Evolutionary conservation across 768 basidiomycete genomes (phyloP).

Genomic region (Boletus pseudopeckii): DNA sequence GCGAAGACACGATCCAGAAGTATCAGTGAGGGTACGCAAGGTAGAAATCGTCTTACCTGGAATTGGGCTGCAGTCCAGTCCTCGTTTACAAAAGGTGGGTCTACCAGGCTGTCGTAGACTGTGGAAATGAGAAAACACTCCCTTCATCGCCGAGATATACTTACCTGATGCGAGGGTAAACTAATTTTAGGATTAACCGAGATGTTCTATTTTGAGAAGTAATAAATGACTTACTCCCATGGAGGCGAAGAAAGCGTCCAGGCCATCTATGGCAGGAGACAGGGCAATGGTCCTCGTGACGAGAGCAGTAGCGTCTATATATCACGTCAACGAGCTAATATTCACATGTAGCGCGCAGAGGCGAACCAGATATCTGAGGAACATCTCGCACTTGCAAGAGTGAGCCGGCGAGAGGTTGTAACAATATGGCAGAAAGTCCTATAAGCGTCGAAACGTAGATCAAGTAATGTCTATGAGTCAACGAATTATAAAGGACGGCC

Average conservation of each 20-base stretch:
- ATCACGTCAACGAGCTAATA: neutral
- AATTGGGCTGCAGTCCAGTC: slow-evolving; percentile 58
- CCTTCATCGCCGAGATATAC: neutral
- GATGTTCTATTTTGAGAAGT: neutral
- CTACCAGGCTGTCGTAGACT: slow-evolving; percentile 40
- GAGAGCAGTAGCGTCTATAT: slow-evolving; percentile 37
- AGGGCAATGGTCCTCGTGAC: slow-evolving; percentile 45
- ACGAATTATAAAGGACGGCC: slow-evolving; percentile 40
- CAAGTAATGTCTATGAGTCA: slow-evolving; percentile 52
- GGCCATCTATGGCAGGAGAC: slow-evolving; percentile 38
- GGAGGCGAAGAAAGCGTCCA: slow-evolving; percentile 58
- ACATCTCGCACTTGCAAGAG: slow-evolving; percentile 29
- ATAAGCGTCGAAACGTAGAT: slow-evolving; percentile 52
- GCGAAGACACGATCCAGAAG: neutral
- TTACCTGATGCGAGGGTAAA: slow-evolving; percentile 30
- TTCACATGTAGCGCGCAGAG: slow-evolving; percentile 6
- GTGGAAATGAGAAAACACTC: neutral
- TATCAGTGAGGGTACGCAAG: neutral
- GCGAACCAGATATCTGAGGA: slow-evolving; percentile 13
- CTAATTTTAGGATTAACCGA: slow-evolving; percentile 27
- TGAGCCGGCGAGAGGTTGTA: slow-evolving; percentile 56
- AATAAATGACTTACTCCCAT: slow-evolving; percentile 43
- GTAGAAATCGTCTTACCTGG: slow-evolving; percentile 32
- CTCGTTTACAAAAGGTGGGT: slow-evolving; percentile 54
- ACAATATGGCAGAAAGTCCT: slow-evolving; percentile 41